Conservation (phyloP, 2,329 filamentous ascomycete species). For the Fusarium hainanense region DNA sequence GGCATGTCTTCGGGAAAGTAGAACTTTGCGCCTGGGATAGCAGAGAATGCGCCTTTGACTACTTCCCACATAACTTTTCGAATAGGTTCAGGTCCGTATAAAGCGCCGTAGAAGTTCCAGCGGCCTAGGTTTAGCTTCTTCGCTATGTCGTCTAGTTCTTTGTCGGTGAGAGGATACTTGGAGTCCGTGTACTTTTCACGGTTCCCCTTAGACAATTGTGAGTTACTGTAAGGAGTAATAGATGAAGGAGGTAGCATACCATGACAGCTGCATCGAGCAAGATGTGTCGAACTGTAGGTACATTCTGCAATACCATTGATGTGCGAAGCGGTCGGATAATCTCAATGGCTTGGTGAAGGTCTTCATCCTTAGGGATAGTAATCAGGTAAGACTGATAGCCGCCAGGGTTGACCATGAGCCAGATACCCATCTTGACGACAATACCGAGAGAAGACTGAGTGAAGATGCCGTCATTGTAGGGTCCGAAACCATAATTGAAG, state of each 20-base stretch:
- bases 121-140: constrained; percentile 35
- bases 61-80: constrained; percentile 34
- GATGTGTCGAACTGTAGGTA: constrained; percentile 34
- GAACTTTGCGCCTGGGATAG: constrained; percentile 37
- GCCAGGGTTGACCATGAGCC: constrained; percentile 33
- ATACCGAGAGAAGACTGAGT: constrained; percentile 32
- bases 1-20: constrained; percentile 39
- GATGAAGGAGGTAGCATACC: not conserved
- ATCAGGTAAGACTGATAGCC: constrained; percentile 37
- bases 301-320: constrained; percentile 40
- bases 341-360: constrained; percentile 37
- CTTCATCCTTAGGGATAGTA: constrained; percentile 35
- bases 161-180: constrained; percentile 12
- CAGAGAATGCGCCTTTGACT: constrained; percentile 27
- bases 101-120: constrained; percentile 42
- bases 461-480: constrained; percentile 34
- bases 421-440: constrained; percentile 36
- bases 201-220: not conserved
- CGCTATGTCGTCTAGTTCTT: constrained; percentile 28
- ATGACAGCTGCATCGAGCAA: constrained; percentile 38
- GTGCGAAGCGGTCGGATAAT: constrained; percentile 36
- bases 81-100: constrained; percentile 36
- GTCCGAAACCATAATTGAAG: constrained; percentile 35
- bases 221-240: not conserved
- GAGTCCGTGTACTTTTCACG: constrained; percentile 22